These are phyloP conservation scores for Gomphus bonarii DNA, from an alignment of 1,284 basidiomycete species.

Conservation along the genomic window DNA sequence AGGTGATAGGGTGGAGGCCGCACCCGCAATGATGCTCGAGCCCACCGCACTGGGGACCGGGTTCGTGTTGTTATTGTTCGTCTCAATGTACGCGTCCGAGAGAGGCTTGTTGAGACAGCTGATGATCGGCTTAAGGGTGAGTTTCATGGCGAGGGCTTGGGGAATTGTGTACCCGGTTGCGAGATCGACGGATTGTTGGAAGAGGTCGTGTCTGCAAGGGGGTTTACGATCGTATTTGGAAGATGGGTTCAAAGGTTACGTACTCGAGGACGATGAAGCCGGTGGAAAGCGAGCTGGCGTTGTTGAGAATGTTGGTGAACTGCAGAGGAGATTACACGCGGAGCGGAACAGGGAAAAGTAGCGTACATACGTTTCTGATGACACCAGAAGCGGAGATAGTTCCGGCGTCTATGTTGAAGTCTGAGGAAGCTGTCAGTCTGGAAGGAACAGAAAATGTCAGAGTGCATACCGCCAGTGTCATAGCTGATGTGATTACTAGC, in stretches of 20 bases:
- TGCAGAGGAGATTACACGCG: constrained; percentile 12
- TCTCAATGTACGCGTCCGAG: constrained; percentile 56
- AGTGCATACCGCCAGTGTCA: constrained; percentile 46
- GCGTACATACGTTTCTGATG: constrained; percentile 32
- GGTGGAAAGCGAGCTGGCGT: constrained; percentile 34
- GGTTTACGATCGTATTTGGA: not conserved
- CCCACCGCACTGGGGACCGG: constrained; percentile 31
- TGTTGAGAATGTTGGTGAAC: constrained; percentile 52
- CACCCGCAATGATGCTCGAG: not conserved
- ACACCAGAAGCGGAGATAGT: constrained; percentile 45
- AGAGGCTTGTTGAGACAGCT: constrained; percentile 52
- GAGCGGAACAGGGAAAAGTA: not conserved
- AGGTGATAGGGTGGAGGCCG: not conserved
- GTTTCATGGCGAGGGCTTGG: constrained; percentile 48
- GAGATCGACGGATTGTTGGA: constrained; percentile 58
- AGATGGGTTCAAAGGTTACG: not conserved
- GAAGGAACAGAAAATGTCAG: not conserved
- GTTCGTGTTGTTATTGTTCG: constrained; percentile 51
- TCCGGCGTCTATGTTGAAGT: constrained; percentile 70
- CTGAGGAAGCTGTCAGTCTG: constrained; percentile 23
- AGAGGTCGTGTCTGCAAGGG: constrained; percentile 42
- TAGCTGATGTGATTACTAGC: constrained; percentile 38
- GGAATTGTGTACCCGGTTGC: constrained; percentile 64
- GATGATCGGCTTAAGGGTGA: constrained; percentile 57
- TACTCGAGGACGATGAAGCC: constrained; percentile 66